phyloP scores from a whole-genome alignment of 495 filamentous ascomycete species.

The Aspergillus heteromorphus region DNA sequence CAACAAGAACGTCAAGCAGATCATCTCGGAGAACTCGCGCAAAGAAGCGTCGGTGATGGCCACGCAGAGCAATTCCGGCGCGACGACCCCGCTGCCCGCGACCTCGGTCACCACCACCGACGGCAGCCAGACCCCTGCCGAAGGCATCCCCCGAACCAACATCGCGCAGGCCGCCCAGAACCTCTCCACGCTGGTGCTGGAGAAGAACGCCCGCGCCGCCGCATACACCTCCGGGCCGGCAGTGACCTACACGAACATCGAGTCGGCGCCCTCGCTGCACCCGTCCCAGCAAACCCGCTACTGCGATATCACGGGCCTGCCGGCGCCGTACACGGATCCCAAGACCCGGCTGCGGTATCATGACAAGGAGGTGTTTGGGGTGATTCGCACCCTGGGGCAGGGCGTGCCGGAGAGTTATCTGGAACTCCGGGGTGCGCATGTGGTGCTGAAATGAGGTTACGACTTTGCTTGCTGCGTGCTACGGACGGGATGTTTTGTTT shows the following conservation, averaged over 20 bases:
- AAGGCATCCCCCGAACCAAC: slow-evolving; percentile 52
- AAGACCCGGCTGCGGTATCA: slow-evolving; percentile 89
- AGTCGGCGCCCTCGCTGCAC: slow-evolving; percentile 76
- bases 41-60: slow-evolving; percentile 75
- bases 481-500: not conserved
- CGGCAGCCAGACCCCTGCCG: slow-evolving; percentile 53
- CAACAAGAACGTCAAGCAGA: slow-evolving; percentile 97
- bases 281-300: slow-evolving; percentile 72
- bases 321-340: slow-evolving; percentile 84
- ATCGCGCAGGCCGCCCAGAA: slow-evolving; percentile 80
- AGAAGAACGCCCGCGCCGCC: slow-evolving; percentile 56
- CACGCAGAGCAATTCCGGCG: slow-evolving; percentile 77
- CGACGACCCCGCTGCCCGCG: slow-evolving; percentile 61
- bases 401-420: slow-evolving; percentile 81
- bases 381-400: slow-evolving; percentile 69
- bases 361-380: slow-evolving; percentile 80
- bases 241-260: slow-evolving; percentile 92
- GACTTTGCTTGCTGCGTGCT: too few relatives aligned
- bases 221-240: slow-evolving; percentile 51
- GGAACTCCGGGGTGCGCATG: slow-evolving; percentile 84
- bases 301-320: slow-evolving; percentile 90
- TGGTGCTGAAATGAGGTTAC: slow-evolving; percentile 69
- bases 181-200: slow-evolving; percentile 76
- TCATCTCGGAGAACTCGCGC: slow-evolving; percentile 81
- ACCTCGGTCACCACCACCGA: slow-evolving; percentile 47